Conservation (phyloP, 768 basidiomycete genomes). For the Tylopilus sp. region DNA sequence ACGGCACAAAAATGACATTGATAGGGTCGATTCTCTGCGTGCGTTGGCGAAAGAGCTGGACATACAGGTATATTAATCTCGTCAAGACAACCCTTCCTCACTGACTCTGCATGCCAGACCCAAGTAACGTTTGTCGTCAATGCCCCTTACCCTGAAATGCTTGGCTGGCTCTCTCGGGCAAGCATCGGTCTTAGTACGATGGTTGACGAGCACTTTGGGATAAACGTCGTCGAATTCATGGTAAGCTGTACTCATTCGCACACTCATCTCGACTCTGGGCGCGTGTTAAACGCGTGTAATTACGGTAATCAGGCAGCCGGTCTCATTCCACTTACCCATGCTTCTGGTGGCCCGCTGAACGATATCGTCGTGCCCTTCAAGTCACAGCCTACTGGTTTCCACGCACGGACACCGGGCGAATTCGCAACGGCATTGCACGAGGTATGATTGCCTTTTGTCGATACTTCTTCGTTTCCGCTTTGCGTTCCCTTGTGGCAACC, state of each 20-base stretch:
- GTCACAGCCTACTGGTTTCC: slow-evolving; percentile 76
- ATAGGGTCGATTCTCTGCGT: slow-evolving; percentile 61
- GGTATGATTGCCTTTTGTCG: slow-evolving; percentile 26
- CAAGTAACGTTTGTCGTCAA: slow-evolving; percentile 81
- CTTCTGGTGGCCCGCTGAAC: slow-evolving; percentile 85
- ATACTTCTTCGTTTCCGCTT: neutral
- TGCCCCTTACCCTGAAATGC: slow-evolving; percentile 68
- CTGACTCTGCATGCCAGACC: slow-evolving; percentile 40
- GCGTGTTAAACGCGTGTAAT: slow-evolving; percentile 13
- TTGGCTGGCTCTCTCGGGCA: slow-evolving; percentile 67
- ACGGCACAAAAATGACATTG: slow-evolving; percentile 72
- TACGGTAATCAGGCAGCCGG: slow-evolving; percentile 75
- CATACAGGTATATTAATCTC: slow-evolving; percentile 50
- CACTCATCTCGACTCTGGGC: neutral
- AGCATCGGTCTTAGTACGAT: slow-evolving; percentile 92
- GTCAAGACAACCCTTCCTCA: neutral
- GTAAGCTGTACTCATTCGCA: slow-evolving; percentile 39
- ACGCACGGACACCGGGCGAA: slow-evolving; percentile 60
- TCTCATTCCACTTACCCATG: slow-evolving; percentile 86
- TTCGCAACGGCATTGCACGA: slow-evolving; percentile 68
- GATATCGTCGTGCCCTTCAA: slow-evolving; percentile 88
- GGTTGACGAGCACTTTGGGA: slow-evolving; percentile 98
- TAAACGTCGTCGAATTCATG: slow-evolving; percentile 98
- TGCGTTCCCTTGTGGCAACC: neutral
- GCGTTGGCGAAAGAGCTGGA: slow-evolving; percentile 56